Conservation (phyloP, 2,329 filamentous ascomycete species). For the Fonsecaea monophora region DNA sequence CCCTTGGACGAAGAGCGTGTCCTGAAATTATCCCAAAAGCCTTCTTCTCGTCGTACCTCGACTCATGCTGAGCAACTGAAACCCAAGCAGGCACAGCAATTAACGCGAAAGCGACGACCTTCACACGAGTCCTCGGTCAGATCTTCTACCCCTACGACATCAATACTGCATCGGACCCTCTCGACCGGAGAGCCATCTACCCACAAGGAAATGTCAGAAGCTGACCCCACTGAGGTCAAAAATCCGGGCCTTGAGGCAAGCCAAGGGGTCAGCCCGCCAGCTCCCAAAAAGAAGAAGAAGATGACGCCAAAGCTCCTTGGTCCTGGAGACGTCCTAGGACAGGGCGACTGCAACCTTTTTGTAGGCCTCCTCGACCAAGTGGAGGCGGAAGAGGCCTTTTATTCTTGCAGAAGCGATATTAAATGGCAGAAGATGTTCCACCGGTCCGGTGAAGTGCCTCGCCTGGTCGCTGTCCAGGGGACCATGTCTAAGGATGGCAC, state of each 20-base stretch:
- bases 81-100: constrained; percentile 25
- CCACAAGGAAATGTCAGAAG: constrained; percentile 10
- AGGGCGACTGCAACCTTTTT: constrained; percentile 80
- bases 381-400: constrained; percentile 63
- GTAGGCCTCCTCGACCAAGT: constrained; percentile 69
- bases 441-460: constrained; percentile 86
- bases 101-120: constrained; percentile 24
- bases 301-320: constrained; percentile 26
- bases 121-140: constrained; percentile 22
- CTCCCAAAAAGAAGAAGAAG: constrained; percentile 31
- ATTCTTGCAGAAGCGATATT: constrained; percentile 63
- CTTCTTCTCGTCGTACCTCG: constrained; percentile 25
- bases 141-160: constrained; percentile 18
- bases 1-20: constrained; percentile 26
- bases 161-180: constrained; percentile 3
- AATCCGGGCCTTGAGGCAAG: background rate
- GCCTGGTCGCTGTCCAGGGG: constrained; percentile 89
- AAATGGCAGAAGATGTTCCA: constrained; percentile 93
- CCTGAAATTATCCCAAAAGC: constrained; percentile 22
- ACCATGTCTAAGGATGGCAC: constrained; percentile 68
- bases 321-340: constrained; percentile 68
- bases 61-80: constrained; percentile 25
- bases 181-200: background rate
- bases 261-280: background rate
- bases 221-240: background rate